Percentiles rank a stretch among this genome's conserved stretches.
Conservation (phyloP, 1,139 yeast species). For the Scheffersomyces segobiensis region DNA sequence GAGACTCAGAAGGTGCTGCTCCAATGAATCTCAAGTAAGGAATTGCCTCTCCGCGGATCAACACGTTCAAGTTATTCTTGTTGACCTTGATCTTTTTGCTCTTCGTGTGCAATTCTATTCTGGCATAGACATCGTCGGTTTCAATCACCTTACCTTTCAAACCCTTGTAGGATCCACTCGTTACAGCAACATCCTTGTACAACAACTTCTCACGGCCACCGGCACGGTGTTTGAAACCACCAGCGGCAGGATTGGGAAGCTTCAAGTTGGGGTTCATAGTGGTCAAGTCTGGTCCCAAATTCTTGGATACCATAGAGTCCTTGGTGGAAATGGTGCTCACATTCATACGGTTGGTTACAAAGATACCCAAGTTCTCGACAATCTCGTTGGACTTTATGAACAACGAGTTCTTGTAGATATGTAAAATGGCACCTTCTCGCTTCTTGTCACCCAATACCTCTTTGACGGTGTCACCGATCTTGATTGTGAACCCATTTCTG, state of each 20-base stretch:
- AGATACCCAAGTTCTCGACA: slow-evolving; percentile 87
- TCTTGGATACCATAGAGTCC: slow-evolving; percentile 60
- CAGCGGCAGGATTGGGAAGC: slow-evolving; percentile 39
- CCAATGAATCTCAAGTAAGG: slow-evolving; percentile 82
- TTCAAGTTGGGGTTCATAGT: slow-evolving; percentile 85
- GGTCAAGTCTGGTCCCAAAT: slow-evolving; percentile 65
- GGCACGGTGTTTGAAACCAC: slow-evolving; percentile 54
- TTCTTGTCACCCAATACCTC: slow-evolving; percentile 68
- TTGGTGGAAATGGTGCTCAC: slow-evolving; percentile 85
- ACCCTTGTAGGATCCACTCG: slow-evolving; percentile 92
- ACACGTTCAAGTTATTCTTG: slow-evolving; percentile 73
- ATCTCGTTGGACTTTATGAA: slow-evolving; percentile 80
- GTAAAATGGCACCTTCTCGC: slow-evolving; percentile 85
- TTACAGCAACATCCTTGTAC: slow-evolving; percentile 82
- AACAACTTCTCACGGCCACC: slow-evolving; percentile 81
- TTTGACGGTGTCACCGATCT: slow-evolving; percentile 88
- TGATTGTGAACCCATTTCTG: slow-evolving; percentile 76
- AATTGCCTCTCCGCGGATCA: slow-evolving; percentile 62
- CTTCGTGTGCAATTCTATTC: slow-evolving; percentile 92
- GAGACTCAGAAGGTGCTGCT: slow-evolving; percentile 27
- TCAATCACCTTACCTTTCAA: slow-evolving; percentile 91
- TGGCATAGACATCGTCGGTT: slow-evolving; percentile 86
- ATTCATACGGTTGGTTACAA: slow-evolving; percentile 73
- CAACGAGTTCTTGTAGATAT: slow-evolving; percentile 76
- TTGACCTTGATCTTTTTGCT: slow-evolving; percentile 84